These are phyloP conservation scores for Ophiosphaerella narmari DNA, from an alignment of 2,329 filamentous ascomycete species.

Conservation along the genomic window DNA sequence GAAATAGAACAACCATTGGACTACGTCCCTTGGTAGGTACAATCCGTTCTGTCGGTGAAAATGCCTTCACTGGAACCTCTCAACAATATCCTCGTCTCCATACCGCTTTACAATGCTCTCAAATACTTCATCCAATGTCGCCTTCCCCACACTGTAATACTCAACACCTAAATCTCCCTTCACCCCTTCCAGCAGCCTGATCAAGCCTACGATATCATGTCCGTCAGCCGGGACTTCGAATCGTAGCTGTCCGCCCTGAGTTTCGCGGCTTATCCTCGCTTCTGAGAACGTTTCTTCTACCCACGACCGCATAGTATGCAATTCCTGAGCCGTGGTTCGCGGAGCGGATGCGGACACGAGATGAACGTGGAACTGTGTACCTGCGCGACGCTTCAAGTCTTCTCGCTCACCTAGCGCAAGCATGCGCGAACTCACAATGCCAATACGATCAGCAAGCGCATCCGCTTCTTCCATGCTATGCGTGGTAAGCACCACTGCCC, in stretches of 20 bases:
- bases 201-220: slow-evolving; percentile 65
- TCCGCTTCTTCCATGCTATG: slow-evolving; percentile 94
- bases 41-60: too few species aligned
- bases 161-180: slow-evolving; percentile 72
- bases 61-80: slow-evolving; percentile 1
- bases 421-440: slow-evolving; percentile 80
- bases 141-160: slow-evolving; percentile 83
- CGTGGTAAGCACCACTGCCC: slow-evolving; percentile 84
- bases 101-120: slow-evolving; percentile 68
- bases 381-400: slow-evolving; percentile 71
- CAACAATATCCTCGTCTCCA: slow-evolving; percentile 11
- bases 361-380: slow-evolving; percentile 77
- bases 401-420: slow-evolving; percentile 80
- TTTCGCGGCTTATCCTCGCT: slow-evolving; percentile 58
- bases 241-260: slow-evolving; percentile 78
- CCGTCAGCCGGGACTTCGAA: slow-evolving; percentile 69
- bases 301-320: slow-evolving; percentile 67
- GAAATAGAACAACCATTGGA: too few species aligned
- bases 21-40: too few species aligned
- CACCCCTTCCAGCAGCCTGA: slow-evolving; percentile 71
- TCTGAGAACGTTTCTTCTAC: slow-evolving; percentile 62
- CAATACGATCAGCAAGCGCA: slow-evolving; percentile 82
- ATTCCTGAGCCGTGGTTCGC: slow-evolving; percentile 69
- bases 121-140: slow-evolving; percentile 87
- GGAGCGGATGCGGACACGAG: slow-evolving; percentile 75